Percentiles rank a stretch among this genome's conserved stretches.
These are phyloP conservation scores for Mikania micrantha DNA, from an alignment of 129 eudicot species.

Conservation along the genomic window DNA sequence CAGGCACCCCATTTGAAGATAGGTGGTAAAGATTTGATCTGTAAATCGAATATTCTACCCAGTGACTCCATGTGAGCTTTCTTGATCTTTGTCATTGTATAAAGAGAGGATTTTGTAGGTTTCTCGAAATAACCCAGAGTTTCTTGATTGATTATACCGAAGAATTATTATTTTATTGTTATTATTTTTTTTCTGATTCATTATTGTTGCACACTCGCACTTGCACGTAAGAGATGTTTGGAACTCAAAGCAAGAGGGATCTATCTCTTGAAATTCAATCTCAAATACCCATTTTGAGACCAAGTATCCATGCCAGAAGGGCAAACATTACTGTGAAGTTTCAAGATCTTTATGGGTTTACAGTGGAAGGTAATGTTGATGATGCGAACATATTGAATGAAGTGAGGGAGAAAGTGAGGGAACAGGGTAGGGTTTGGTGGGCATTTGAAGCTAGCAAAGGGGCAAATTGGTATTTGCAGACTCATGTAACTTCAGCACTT, in stretches of 20 bases:
- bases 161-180: too few relatives aligned
- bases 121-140: too few relatives aligned
- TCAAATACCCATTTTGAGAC: slow-evolving; percentile 65
- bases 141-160: not conserved
- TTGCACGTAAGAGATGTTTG: slow-evolving; percentile 40
- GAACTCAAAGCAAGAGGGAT: slow-evolving; percentile 58
- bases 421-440: not conserved
- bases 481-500: not conserved
- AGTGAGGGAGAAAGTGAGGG: slow-evolving; percentile 49
- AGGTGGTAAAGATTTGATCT: slow-evolving; percentile 19
- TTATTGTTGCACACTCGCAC: not conserved
- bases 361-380: slow-evolving; percentile 98
- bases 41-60: slow-evolving; percentile 7
- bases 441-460: not conserved
- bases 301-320: slow-evolving; percentile 88
- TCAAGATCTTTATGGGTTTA: slow-evolving; percentile 91
- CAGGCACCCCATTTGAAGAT: slow-evolving; percentile 27
- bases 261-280: slow-evolving; percentile 50
- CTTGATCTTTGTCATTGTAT: not conserved
- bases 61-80: slow-evolving; percentile 1
- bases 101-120: not conserved
- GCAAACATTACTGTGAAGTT: slow-evolving; percentile 85
- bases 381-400: slow-evolving; percentile 93
- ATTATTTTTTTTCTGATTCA: not conserved
- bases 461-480: not conserved